Conservation (phyloP, 768 basidiomycete species). For the Boletus eberwhitei region DNA sequence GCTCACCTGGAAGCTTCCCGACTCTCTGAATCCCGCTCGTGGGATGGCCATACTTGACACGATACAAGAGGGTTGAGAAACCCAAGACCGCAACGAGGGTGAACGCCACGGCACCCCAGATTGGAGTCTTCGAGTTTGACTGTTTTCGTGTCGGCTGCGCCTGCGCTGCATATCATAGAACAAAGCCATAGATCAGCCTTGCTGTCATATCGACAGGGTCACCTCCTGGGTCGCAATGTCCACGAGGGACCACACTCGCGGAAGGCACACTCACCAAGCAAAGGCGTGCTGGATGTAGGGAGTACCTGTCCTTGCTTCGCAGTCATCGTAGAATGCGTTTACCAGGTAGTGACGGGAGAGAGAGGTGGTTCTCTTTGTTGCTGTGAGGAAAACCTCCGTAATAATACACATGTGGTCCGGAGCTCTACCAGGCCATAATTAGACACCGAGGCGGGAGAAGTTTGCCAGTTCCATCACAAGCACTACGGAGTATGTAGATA, state of each 20-base stretch:
- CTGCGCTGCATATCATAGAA: background rate
- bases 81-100: constrained; percentile 21
- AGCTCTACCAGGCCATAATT: background rate
- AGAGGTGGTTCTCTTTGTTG: background rate
- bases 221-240: background rate
- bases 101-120: constrained; percentile 14
- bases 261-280: constrained; percentile 16
- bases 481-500: no score
- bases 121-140: background rate
- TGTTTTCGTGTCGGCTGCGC: background rate
- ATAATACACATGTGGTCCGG: background rate
- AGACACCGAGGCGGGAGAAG: background rate
- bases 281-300: constrained; percentile 14
- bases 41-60: background rate
- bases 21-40: constrained; percentile 20
- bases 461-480: background rate
- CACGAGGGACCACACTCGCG: background rate
- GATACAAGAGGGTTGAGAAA: constrained; percentile 13
- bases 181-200: background rate
- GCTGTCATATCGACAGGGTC: background rate
- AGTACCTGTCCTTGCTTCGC: background rate
- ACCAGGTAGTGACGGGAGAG: background rate
- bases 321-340: constrained; percentile 8
- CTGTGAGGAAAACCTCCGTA: constrained; percentile 5
- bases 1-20: constrained; percentile 36